Conservation (phyloP, 805 yeast genomes). For the Metschnikowia drakensbergensis region DNA sequence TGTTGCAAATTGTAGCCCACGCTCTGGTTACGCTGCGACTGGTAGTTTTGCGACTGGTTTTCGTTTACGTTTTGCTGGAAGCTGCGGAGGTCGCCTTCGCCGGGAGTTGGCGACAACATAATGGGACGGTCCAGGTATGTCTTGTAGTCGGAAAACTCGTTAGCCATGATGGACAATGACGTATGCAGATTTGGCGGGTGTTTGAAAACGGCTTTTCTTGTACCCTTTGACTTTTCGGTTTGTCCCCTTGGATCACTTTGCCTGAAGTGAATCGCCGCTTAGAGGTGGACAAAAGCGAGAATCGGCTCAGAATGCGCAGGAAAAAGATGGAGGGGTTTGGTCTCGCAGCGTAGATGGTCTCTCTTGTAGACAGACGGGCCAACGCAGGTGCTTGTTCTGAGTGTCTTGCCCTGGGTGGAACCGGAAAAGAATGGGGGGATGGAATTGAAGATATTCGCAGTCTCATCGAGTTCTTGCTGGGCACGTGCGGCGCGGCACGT, state of each 20-base stretch:
- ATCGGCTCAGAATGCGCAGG: neutral
- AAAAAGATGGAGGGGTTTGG: neutral
- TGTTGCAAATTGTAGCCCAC: slow-evolving; percentile 46
- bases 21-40: slow-evolving; percentile 34
- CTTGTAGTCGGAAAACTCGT: slow-evolving; percentile 11
- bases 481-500: slow-evolving; percentile 1
- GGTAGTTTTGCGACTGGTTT: slow-evolving; percentile 7
- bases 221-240: neutral
- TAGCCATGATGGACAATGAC: neutral
- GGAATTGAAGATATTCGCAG: slow-evolving; percentile 5
- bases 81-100: slow-evolving; percentile 20
- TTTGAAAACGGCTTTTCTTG: neutral
- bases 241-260: slow-evolving; percentile 1
- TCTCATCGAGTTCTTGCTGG: slow-evolving; percentile 3
- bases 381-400: slow-evolving; percentile 1
- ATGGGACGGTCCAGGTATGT: slow-evolving; percentile 33
- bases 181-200: neutral
- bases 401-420: neutral
- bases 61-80: slow-evolving; percentile 5
- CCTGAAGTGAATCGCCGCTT: slow-evolving; percentile 4
- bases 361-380: neutral
- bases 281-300: neutral
- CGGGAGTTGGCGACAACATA: slow-evolving; percentile 41
- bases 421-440: slow-evolving; percentile 3
- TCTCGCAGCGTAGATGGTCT: neutral